A percentile compares a stretch with the other conserved stretches of the same genome.
These are phyloP conservation scores for Ceratobasidium sp. DNA, from an alignment of 1,284 basidiomycete genomes.

Conservation along the genomic window DNA sequence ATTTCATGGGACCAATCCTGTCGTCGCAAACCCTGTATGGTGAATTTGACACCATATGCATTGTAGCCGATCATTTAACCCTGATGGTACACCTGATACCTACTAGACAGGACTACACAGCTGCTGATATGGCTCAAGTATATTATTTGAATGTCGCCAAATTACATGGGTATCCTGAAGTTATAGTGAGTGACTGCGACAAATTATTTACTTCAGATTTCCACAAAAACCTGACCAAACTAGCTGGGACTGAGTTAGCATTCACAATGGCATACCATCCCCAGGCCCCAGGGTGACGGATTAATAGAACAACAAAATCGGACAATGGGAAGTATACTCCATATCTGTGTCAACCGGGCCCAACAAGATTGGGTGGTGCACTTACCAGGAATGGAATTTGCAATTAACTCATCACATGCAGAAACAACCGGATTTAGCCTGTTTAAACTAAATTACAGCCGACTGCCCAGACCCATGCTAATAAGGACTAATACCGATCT, in stretches of 20 bases:
- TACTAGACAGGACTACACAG: conserved; percentile 5
- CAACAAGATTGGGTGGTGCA: conserved; percentile 4
- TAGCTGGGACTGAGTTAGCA: neutral
- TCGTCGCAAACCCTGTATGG: conserved; percentile 47
- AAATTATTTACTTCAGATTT: conserved; percentile 2
- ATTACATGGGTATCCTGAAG: neutral
- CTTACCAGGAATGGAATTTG: conserved; percentile 3
- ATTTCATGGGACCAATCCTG: conserved; percentile 53
- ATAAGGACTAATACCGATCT: neutral
- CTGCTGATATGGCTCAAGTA: conserved; percentile 1
- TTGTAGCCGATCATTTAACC: conserved; percentile 51
- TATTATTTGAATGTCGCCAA: neutral
- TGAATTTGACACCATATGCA: conserved; percentile 49
- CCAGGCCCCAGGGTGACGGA: neutral
- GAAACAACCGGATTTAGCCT: conserved; percentile 1
- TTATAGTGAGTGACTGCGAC: conserved; percentile 8
- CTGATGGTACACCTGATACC: conserved; percentile 43
- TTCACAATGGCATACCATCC: conserved; percentile 7
- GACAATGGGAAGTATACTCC: neutral
- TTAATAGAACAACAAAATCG: neutral
- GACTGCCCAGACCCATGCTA: conserved; percentile 4
- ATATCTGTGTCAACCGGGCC: neutral
- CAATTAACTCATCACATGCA: neutral
- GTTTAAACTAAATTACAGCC: neutral
- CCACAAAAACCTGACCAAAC: neutral